A percentile compares a stretch with the other conserved stretches of the same genome.
Evolutionary conservation across 192 early-diverging fungal species (phyloP).

Genomic region (Backusella westeae): DNA sequence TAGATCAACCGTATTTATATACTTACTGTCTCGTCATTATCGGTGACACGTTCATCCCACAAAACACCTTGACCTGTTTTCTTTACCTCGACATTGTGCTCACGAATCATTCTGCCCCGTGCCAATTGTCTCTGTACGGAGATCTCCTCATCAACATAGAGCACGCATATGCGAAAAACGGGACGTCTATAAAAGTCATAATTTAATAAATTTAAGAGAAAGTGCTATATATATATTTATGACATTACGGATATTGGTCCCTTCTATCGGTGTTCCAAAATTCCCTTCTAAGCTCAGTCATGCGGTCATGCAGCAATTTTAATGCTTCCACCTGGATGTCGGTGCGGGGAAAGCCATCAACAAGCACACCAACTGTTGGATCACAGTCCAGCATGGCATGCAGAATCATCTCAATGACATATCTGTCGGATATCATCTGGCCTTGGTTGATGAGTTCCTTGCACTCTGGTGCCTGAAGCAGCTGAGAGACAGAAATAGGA

Average conservation of each 20-base stretch:
- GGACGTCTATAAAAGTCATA: slow-evolving; percentile 35
- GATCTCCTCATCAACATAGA: slow-evolving; percentile 60
- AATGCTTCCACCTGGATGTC: slow-evolving; percentile 57
- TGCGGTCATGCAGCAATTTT: slow-evolving; percentile 52
- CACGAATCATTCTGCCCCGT: slow-evolving; percentile 45
- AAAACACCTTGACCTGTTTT: slow-evolving; percentile 51
- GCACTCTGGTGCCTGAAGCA: slow-evolving; percentile 54
- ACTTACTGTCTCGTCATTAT: slow-evolving; percentile 51
- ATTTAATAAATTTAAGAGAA: not conserved
- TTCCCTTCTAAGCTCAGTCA: slow-evolving; percentile 50
- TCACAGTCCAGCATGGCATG: slow-evolving; percentile 51
- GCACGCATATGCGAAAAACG: slow-evolving; percentile 53
- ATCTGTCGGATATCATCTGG: slow-evolving; percentile 54
- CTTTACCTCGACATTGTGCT: slow-evolving; percentile 48
- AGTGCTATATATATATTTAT: too few relatives aligned
- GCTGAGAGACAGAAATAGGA: slow-evolving; percentile 51
- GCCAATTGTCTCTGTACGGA: slow-evolving; percentile 50
- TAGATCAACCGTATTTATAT: too few relatives aligned
- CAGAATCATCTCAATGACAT: slow-evolving; percentile 51
- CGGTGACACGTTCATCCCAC: slow-evolving; percentile 56
- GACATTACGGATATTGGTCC: slow-evolving; percentile 46
- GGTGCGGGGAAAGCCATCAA: slow-evolving; percentile 59
- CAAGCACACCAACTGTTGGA: slow-evolving; percentile 49
- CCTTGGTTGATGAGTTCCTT: slow-evolving; percentile 56
- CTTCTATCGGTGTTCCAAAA: slow-evolving; percentile 48